Evolutionary conservation across 352 stramenopile species (phyloP), one percentile per base, ranked within the genome.

Genomic region (Phytophthora ohioensis): DNA sequence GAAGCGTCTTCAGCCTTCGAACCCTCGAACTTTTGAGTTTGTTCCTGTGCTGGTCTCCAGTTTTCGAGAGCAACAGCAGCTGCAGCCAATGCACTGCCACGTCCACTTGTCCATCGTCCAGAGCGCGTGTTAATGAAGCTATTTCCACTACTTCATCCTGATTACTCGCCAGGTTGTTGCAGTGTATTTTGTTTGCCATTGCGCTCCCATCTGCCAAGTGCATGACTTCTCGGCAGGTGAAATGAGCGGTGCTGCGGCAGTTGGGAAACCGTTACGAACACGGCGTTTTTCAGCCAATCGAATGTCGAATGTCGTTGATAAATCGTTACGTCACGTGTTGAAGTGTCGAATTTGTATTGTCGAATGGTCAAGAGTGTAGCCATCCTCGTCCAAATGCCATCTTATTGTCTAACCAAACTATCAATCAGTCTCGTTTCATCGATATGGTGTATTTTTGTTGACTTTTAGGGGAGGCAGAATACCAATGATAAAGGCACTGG

Each of bases 1-100:
- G 47, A 10, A 78, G 48, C 10, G 64, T 74, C 39, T 67, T 62
- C 3, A 74, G 17, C 3, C 70, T 54, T 53, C 54, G 36, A 36
- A 63, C 10, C 51, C 69, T 34, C 4, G 54, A 42, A 32, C 27
- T 61, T 15, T 61, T 51, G 1, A 35, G 3, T n/a, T 5, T 36
- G 11, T 57, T 64, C 13, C 7, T 54, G 17, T 12, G 39, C 38
- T 45, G 9, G 21, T 57, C 69, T 65, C 35, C 34, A 17, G 13
- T 31, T 27, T 4, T 58, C 34, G 38, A 61, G 17, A 82, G 43
- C 27, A 85, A 58, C 58, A 81, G 15, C 4, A 82, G 56, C 38
- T 85, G 70, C 51, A 88, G 59, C 54, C 57, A 76, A 67, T 84
- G 72, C 41, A 79, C 69, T 6, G 66, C 72, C 52, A 74, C 68